A percentile compares a stretch with the other conserved stretches of the same genome.
Evolutionary conservation across 1,284 basidiomycete genomes (phyloP).

Genomic region (Ustilago vetiveriae): DNA sequence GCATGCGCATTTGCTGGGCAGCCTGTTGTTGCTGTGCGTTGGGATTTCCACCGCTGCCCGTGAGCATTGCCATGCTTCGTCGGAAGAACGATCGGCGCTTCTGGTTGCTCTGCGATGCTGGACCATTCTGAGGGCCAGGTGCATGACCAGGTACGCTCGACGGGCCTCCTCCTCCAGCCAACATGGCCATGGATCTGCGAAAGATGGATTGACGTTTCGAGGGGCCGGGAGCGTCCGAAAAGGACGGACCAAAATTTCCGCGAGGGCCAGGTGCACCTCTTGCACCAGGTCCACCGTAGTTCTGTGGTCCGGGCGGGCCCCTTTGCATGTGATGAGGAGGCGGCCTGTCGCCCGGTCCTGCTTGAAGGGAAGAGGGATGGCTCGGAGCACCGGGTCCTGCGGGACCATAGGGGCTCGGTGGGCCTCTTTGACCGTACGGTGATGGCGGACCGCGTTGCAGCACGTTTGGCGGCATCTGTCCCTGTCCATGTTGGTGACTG

Average conservation of each 20-base stretch:
- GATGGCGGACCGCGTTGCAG: constrained; percentile 42
- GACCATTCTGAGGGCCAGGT: constrained; percentile 5
- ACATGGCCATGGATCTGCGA: constrained; percentile 52
- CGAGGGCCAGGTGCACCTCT: constrained; percentile 21
- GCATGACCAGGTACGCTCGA: constrained; percentile 13
- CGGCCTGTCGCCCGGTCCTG: constrained; percentile 12
- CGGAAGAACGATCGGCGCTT: constrained; percentile 52
- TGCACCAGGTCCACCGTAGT: constrained; percentile 1
- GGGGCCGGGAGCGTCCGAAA: constrained; percentile 42
- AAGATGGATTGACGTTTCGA: constrained; percentile 46
- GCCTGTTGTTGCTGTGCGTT: constrained; percentile 8
- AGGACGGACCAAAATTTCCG: constrained; percentile 35
- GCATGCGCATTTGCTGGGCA: constrained; percentile 35
- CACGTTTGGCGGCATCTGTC: constrained; percentile 28
- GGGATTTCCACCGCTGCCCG: constrained; percentile 14
- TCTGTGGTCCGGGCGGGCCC: constrained; percentile 14
- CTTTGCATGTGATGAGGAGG: constrained; percentile 18
- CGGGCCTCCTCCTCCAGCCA: constrained; percentile 25
- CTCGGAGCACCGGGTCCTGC: constrained; percentile 1
- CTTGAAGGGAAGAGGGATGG: constrained; percentile 26
- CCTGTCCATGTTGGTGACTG: constrained; percentile 5
- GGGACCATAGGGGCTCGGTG: constrained; percentile 7
- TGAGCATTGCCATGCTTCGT: constrained; percentile 54
- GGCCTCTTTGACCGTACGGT: constrained; percentile 18
- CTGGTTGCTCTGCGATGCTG: constrained; percentile 9